Percentiles rank a stretch among this genome's conserved stretches.
Conservation (phyloP, 2,329 filamentous ascomycete species). For the Ceratocystis destructans region DNA sequence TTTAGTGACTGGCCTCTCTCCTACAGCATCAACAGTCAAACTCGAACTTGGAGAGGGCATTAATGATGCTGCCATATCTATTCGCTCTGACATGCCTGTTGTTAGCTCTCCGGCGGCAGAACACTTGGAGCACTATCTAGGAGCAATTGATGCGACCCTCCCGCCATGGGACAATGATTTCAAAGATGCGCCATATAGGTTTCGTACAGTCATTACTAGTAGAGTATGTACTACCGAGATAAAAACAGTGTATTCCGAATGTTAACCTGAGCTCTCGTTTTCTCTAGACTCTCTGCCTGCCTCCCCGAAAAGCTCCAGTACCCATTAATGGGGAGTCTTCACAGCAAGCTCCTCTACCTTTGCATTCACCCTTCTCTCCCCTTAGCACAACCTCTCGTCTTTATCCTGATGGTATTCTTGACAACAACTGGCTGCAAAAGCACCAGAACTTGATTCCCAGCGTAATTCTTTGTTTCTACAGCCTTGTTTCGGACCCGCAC, state of each 20-base stretch:
- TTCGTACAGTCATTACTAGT: conserved; percentile 60
- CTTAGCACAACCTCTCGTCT: conserved; percentile 68
- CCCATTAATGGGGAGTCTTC: conserved; percentile 38
- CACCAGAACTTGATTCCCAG: conserved; percentile 76
- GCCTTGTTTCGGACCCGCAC: conserved; percentile 57
- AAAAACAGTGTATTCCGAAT: conserved; percentile 9
- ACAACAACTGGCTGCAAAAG: conserved; percentile 71
- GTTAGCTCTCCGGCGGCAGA: conserved; percentile 52
- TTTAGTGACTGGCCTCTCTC: conserved; percentile 59
- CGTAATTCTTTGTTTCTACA: conserved; percentile 68
- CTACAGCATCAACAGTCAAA: conserved; percentile 1
- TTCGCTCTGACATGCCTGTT: conserved; percentile 57
- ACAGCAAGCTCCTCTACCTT: conserved; percentile 33
- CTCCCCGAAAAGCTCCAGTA: conserved; percentile 42
- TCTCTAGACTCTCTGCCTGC: conserved; percentile 39
- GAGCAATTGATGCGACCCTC: conserved; percentile 48
- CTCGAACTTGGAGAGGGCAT: conserved; percentile 9
- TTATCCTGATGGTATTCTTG: conserved; percentile 81
- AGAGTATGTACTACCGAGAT: conserved; percentile 47
- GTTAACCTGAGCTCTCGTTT: background rate
- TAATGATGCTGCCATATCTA: conserved; percentile 8
- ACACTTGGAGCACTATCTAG: conserved; percentile 51
- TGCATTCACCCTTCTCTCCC: conserved; percentile 87
- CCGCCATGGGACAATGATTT: conserved; percentile 54
- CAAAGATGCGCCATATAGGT: conserved; percentile 39